Conservation (phyloP, 805 yeast genomes). For the Saccharomyces eubayanus region DNA sequence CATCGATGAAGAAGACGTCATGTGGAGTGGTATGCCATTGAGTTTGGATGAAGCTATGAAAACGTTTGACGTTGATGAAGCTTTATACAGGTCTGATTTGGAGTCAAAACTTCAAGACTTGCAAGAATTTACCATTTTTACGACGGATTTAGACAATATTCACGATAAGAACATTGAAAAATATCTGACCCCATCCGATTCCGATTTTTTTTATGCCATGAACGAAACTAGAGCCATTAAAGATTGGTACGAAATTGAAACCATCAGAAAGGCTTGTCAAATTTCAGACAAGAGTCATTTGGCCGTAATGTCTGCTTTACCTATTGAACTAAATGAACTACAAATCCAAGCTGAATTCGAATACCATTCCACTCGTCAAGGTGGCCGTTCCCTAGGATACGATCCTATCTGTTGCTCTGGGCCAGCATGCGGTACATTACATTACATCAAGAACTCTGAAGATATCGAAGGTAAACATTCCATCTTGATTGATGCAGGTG, state of each 20-base stretch:
- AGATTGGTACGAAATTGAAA: slow-evolving; percentile 69
- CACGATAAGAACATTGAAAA: slow-evolving; percentile 31
- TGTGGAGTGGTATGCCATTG: slow-evolving; percentile 94
- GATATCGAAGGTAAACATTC: slow-evolving; percentile 49
- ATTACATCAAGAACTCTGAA: slow-evolving; percentile 77
- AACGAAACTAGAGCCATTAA: slow-evolving; percentile 84
- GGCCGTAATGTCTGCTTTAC: slow-evolving; percentile 88
- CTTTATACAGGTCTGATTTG: slow-evolving; percentile 51
- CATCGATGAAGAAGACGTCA: slow-evolving; percentile 77
- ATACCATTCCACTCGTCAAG: slow-evolving; percentile 89
- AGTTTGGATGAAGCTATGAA: slow-evolving; percentile 53
- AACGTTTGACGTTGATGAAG: slow-evolving; percentile 76
- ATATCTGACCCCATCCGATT: slow-evolving; percentile 37
- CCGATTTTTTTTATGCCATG: slow-evolving; percentile 56
- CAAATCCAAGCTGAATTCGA: slow-evolving; percentile 94
- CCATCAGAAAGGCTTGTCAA: slow-evolving; percentile 71
- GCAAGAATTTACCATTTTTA: slow-evolving; percentile 28
- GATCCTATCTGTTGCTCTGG: slow-evolving; percentile 97
- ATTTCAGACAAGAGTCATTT: slow-evolving; percentile 83
- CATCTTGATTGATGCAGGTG: slow-evolving; percentile 89
- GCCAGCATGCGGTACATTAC: slow-evolving; percentile 81
- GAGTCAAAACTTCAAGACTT: slow-evolving; percentile 29
- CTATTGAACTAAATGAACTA: slow-evolving; percentile 78
- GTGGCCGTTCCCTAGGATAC: slow-evolving; percentile 79
- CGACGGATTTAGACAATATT: slow-evolving; percentile 49